Evolutionary conservation across 2,329 filamentous ascomycete genomes (phyloP), one percentile per base, ranked within the genome.

Genomic region (Neodidymelliopsis sp.): DNA sequence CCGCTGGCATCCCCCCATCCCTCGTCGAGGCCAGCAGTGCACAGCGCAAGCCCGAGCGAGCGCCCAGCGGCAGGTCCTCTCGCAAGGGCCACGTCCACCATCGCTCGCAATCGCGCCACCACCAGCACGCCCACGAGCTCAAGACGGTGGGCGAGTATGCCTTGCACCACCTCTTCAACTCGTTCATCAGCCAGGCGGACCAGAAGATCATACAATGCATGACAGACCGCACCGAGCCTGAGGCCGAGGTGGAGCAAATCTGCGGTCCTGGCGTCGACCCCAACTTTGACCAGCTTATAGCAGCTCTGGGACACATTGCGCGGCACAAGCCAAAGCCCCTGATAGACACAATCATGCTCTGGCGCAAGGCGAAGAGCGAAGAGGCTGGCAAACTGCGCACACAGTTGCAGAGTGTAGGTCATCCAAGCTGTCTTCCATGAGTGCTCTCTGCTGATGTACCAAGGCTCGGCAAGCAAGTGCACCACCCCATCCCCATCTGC

Each of bases 131-230:
- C 61, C 84, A 84, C 42, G 90, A 96, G 56, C 84, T 88, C 57
- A 96, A 93, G 74, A 97, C 92, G 0, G 92, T 97, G n/a, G 92
- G 91, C 45, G 94, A 99, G 78, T 97, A 96, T 82, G 94, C 94
- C 15, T 79, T 99, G 53, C 93, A 97, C 74, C 93, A 97, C 62
- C 79, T 99, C 31, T 97, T 97, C 74, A 97, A 94, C 59, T 91
- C 92, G 81, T 99, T 99, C 75, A 94, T 97, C 67, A 89, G 89
- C 12, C 90, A 95, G 70, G 94, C 94, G n/a, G 94, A 99, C 72
- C 90, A 94, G 59, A 97, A 97, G 75, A 88, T 99, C 57, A 91
- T 89, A 60, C 87, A 91, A 63, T 96, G 91, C 68, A 88, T 96
- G 62, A 86, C 88, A 39, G 84, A 88, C 30, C 83, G 90, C 6